Evolutionary conservation across 2,329 filamentous ascomycete genomes (phyloP).

Genomic region (Kalmusia sp.): DNA sequence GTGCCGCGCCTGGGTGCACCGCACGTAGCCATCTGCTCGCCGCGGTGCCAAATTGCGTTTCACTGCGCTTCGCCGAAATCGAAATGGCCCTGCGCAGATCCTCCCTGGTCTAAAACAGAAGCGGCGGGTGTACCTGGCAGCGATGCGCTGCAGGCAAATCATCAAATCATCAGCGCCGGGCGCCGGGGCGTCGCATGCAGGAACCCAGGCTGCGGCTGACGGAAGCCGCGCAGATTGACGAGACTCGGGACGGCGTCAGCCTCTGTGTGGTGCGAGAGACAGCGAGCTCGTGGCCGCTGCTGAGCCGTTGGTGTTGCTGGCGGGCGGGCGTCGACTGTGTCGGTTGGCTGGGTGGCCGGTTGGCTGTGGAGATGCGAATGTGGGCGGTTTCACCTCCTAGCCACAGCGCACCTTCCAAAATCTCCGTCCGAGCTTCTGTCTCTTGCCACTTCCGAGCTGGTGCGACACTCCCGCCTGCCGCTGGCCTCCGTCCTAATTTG

Average conservation of each 20-base stretch:
- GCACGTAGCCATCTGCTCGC: conserved; percentile 11
- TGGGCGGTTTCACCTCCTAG: conserved; percentile 20
- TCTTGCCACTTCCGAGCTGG: conserved; percentile 22
- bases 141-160: conserved; percentile 16
- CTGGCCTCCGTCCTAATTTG: conserved; percentile 10
- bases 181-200: neutral
- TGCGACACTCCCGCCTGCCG: conserved; percentile 24
- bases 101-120: conserved; percentile 34
- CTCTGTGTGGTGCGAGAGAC: neutral
- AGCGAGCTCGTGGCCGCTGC: neutral
- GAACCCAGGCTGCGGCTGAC: conserved; percentile 6
- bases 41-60: conserved; percentile 38
- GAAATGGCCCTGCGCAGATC: conserved; percentile 39
- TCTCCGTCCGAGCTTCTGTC: conserved; percentile 17
- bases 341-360: too few species aligned
- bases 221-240: conserved; percentile 1
- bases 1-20: too few species aligned
- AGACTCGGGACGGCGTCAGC: neutral
- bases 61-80: conserved; percentile 42
- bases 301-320: neutral
- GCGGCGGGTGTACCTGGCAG: conserved; percentile 40
- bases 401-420: conserved; percentile 13
- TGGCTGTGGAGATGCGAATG: neutral
- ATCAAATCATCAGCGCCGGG: conserved; percentile 7
- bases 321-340: neutral